These are phyloP conservation scores for Thelonectria discophora DNA, from an alignment of 2,329 filamentous ascomycete species.

Conservation along the genomic window DNA sequence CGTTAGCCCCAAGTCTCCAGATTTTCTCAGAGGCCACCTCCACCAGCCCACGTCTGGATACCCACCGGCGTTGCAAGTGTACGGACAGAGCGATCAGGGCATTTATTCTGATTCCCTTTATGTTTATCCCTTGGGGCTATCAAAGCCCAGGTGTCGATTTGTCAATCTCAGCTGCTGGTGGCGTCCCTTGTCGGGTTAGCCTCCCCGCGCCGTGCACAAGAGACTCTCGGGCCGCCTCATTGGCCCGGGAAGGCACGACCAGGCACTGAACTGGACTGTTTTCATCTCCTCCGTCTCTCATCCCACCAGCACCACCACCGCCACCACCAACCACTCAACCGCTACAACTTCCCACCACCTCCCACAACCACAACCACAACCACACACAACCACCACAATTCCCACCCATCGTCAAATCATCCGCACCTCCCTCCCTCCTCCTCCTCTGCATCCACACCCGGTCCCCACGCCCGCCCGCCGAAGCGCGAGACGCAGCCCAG, in stretches of 20 bases:
- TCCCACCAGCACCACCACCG: constrained; percentile 1
- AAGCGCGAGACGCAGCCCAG: constrained; percentile 9
- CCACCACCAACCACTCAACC: constrained; percentile 2
- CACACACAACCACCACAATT: too few relatives aligned
- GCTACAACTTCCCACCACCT: too few relatives aligned
- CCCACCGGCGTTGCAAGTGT: constrained; percentile 20
- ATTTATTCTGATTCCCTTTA: neutral
- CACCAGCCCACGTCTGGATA: constrained; percentile 10
- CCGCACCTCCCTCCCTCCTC: neutral
- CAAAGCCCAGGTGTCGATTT: neutral
- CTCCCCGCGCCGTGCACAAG: constrained; percentile 10
- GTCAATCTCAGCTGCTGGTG: neutral
- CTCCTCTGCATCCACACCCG: constrained; percentile 22
- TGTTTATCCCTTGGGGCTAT: neutral
- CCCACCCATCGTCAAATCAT: neutral
- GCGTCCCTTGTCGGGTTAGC: constrained; percentile 2
- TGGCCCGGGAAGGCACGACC: constrained; percentile 4
- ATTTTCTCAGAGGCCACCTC: constrained; percentile 6
- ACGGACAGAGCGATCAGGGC: constrained; percentile 6
- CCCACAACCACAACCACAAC: too few relatives aligned
- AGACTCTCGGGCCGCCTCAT: constrained; percentile 15
- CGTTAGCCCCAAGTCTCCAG: constrained; percentile 16
- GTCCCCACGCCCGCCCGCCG: constrained; percentile 13
- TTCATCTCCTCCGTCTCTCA: neutral
- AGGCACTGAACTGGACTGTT: neutral